Percentiles rank a stretch among this genome's conserved stretches.
Evolutionary conservation across 768 basidiomycete genomes (phyloP).

Genomic region (Leccinum variicolor): DNA sequence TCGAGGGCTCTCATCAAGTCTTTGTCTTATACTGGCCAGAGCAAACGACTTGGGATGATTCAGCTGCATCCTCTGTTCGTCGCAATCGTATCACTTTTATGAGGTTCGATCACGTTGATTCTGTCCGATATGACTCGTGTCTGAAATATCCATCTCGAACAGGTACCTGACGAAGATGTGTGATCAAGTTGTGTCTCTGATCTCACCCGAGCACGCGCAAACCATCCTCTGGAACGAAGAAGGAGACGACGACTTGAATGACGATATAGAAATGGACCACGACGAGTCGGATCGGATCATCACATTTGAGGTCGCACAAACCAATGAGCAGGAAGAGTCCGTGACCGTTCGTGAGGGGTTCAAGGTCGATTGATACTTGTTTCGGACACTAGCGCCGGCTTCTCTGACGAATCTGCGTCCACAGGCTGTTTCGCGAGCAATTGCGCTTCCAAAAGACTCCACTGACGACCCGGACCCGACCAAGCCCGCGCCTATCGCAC

Average conservation of each 20-base stretch:
- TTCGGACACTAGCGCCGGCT: not conserved
- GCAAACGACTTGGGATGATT: constrained; percentile 54
- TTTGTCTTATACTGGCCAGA: constrained; percentile 65
- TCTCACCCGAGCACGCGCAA: constrained; percentile 46
- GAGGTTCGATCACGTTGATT: constrained; percentile 37
- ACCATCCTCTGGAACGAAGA: constrained; percentile 45
- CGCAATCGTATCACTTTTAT: constrained; percentile 61
- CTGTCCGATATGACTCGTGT: not conserved
- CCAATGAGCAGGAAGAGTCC: constrained; percentile 51
- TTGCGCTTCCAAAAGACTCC: constrained; percentile 7
- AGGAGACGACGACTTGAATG: constrained; percentile 25
- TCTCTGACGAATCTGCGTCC: not conserved
- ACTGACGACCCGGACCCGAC: constrained; percentile 2
- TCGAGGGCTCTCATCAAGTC: constrained; percentile 19
- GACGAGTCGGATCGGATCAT: constrained; percentile 47
- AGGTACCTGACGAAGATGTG: constrained; percentile 60
- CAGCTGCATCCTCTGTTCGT: constrained; percentile 39
- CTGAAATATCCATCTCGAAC: not conserved
- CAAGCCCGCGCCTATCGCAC: constrained; percentile 12
- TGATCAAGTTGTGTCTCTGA: constrained; percentile 51
- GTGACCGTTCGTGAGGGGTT: constrained; percentile 44
- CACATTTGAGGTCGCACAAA: constrained; percentile 52
- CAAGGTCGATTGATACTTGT: constrained; percentile 29
- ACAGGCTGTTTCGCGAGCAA: constrained; percentile 13
- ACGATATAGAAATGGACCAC: constrained; percentile 30